Percentiles rank a stretch among this genome's conserved stretches.
phyloP scores from a whole-genome alignment of 768 basidiomycete species.

The Tulasnella sp. region DNA sequence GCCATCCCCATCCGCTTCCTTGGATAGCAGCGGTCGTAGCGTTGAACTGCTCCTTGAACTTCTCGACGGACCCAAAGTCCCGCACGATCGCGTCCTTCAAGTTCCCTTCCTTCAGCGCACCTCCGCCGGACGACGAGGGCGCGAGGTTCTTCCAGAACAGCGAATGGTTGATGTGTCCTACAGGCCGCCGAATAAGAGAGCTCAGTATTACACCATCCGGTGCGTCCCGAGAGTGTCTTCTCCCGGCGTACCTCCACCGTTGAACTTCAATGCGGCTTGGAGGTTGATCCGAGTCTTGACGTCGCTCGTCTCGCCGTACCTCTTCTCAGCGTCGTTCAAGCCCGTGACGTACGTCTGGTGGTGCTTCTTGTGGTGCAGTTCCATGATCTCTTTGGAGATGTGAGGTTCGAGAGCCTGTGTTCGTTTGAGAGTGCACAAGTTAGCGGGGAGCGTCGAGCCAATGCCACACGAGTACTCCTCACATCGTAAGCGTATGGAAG shows the following conservation, averaged over 20 bases:
- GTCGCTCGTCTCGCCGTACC: slow-evolving; percentile 48
- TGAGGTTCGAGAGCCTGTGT: slow-evolving; percentile 80
- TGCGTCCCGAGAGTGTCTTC: background rate
- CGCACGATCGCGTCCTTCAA: slow-evolving; percentile 65
- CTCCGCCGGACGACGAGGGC: slow-evolving; percentile 51
- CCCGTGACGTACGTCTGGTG: slow-evolving; percentile 87
- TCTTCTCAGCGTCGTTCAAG: slow-evolving; percentile 82
- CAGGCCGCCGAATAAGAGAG: background rate
- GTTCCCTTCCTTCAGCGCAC: slow-evolving; percentile 49
- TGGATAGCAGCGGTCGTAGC: slow-evolving; percentile 83
- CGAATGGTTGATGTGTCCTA: slow-evolving; percentile 89
- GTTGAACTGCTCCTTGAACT: slow-evolving; percentile 79
- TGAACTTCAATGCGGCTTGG: slow-evolving; percentile 91
- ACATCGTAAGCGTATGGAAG: slow-evolving; percentile 77
- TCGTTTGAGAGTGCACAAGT: too few relatives aligned
- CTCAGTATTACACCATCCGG: background rate
- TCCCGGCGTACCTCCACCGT: slow-evolving; percentile 63
- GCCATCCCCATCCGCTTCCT: slow-evolving; percentile 98
- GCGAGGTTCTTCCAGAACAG: slow-evolving; percentile 98
- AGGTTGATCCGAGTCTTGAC: slow-evolving; percentile 69
- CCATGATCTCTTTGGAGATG: slow-evolving; percentile 90
- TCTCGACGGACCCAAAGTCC: slow-evolving; percentile 81
- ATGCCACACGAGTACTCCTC: too few relatives aligned
- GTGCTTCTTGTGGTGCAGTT: slow-evolving; percentile 76
- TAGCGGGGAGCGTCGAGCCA: background rate